Conservation (phyloP, 495 filamentous ascomycete species). For the Neurospora tetrasperma region DNA sequence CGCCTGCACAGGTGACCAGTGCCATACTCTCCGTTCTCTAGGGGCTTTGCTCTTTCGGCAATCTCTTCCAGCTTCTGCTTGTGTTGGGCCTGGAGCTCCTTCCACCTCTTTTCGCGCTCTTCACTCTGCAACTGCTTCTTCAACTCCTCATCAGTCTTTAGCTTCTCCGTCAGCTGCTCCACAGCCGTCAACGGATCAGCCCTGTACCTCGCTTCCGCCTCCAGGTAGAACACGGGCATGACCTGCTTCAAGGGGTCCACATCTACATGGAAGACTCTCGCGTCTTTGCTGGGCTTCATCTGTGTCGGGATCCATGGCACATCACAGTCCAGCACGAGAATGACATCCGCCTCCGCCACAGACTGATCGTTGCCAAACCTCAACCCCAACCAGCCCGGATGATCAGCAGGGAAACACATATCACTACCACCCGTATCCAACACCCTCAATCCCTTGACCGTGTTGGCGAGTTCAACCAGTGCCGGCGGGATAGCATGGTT, state of each 20-base stretch:
- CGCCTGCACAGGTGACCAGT: constrained; percentile 57
- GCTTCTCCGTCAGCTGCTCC: constrained; percentile 53
- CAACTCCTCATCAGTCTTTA: constrained; percentile 38
- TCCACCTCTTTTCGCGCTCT: constrained; percentile 40
- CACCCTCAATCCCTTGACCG: constrained; percentile 68
- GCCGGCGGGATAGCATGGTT: constrained; percentile 58
- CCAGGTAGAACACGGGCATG: constrained; percentile 76
- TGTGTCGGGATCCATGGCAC: constrained; percentile 56
- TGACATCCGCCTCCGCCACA: constrained; percentile 70
- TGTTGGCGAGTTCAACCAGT: constrained; percentile 68
- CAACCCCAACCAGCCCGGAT: constrained; percentile 60
- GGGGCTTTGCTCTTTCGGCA: constrained; percentile 41
- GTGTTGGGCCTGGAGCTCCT: constrained; percentile 49
- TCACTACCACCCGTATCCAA: constrained; percentile 86
- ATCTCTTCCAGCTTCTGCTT: constrained; percentile 50
- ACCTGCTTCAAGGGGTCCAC: constrained; percentile 79
- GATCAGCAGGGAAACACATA: constrained; percentile 89
- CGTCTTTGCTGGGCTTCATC: constrained; percentile 47
- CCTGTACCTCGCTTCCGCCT: constrained; percentile 62
- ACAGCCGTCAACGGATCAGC: constrained; percentile 63
- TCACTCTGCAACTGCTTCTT: constrained; percentile 37
- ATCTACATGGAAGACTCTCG: constrained; percentile 73
- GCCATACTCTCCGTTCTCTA: constrained; percentile 56
- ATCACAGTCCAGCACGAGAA: constrained; percentile 78
- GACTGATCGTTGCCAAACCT: constrained; percentile 65